phyloP scores from a whole-genome alignment of 2,329 filamentous ascomycete species.

The Apiospora koreana region DNA sequence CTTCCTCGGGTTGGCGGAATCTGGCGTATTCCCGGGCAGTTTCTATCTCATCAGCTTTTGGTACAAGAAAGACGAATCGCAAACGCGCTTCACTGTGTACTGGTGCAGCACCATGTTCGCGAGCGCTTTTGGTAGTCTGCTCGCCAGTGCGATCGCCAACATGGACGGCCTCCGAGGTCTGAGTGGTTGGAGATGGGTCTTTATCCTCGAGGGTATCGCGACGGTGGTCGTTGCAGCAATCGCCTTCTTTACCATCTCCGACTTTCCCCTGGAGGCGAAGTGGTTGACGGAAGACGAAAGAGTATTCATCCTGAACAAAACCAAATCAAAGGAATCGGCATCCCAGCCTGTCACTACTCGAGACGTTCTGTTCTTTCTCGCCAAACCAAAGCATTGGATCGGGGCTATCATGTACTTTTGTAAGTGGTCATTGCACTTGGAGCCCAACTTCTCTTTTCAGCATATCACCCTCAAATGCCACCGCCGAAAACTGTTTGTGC shows the following conservation, averaged over 20 bases:
- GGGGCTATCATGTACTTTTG: slow-evolving; percentile 26
- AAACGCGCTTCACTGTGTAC: slow-evolving; percentile 22
- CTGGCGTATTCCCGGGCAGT: slow-evolving; percentile 34
- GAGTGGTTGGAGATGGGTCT: slow-evolving; percentile 78
- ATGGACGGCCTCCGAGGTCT: slow-evolving; percentile 71
- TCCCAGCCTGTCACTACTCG: neutral
- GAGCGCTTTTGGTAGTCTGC: slow-evolving; percentile 14
- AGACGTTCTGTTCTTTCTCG: slow-evolving; percentile 17
- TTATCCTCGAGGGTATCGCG: slow-evolving; percentile 68
- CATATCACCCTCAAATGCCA: too few relatives aligned
- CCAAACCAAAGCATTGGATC: slow-evolving; percentile 18
- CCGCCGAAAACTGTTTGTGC: neutral
- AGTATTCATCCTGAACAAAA: slow-evolving; percentile 53
- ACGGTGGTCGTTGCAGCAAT: slow-evolving; percentile 23
- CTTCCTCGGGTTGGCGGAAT: slow-evolving; percentile 36
- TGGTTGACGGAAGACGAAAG: slow-evolving; percentile 75
- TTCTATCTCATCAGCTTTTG: slow-evolving; percentile 36
- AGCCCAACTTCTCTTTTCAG: too few relatives aligned
- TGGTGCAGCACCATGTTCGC: slow-evolving; percentile 24
- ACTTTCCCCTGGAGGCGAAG: slow-evolving; percentile 58
- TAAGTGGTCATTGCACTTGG: slow-evolving; percentile 29
- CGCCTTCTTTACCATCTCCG: slow-evolving; percentile 14
- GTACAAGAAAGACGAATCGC: slow-evolving; percentile 35
- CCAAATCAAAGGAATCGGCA: neutral
- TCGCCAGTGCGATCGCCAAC: slow-evolving; percentile 38